phyloP scores from a whole-genome alignment of 441 rosid species.

The California macrophylla region DNA sequence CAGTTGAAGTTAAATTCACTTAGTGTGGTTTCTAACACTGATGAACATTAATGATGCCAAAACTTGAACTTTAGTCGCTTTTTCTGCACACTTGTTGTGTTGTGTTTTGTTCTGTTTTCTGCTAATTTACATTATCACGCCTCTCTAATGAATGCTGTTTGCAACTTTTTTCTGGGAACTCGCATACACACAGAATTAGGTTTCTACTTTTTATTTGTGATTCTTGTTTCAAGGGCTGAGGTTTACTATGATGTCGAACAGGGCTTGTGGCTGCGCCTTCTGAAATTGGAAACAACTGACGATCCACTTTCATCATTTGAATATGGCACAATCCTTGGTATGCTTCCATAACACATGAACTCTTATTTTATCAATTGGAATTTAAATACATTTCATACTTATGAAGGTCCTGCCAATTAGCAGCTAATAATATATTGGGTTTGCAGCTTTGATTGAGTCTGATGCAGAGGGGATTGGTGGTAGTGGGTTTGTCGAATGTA shows the following conservation, averaged over 20 bases:
- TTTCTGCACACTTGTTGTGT: not conserved
- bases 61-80: not conserved
- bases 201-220: not conserved
- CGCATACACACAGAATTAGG: not conserved
- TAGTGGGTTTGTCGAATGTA: slow-evolving; percentile 96
- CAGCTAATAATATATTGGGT: slow-evolving; percentile 16
- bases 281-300: slow-evolving; percentile 76
- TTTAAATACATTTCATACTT: slow-evolving; percentile 11
- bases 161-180: not conserved
- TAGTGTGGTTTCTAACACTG: not conserved
- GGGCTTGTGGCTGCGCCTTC: slow-evolving; percentile 96
- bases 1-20: not conserved
- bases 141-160: not conserved
- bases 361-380: slow-evolving; percentile 6
- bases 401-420: slow-evolving; percentile 19
- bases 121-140: not conserved
- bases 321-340: slow-evolving; percentile 93
- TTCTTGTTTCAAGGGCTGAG: slow-evolving; percentile 13
- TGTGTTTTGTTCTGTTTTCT: not conserved
- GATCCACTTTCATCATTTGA: slow-evolving; percentile 99
- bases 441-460: slow-evolving; percentile 93
- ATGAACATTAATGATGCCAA: not conserved
- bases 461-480: slow-evolving; percentile 99
- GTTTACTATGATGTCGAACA: slow-evolving; percentile 25
- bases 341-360: slow-evolving; percentile 15